Base-by-base conservation (phyloP, 257 asterid species). In the Rehmannia glutinosa region DNA sequence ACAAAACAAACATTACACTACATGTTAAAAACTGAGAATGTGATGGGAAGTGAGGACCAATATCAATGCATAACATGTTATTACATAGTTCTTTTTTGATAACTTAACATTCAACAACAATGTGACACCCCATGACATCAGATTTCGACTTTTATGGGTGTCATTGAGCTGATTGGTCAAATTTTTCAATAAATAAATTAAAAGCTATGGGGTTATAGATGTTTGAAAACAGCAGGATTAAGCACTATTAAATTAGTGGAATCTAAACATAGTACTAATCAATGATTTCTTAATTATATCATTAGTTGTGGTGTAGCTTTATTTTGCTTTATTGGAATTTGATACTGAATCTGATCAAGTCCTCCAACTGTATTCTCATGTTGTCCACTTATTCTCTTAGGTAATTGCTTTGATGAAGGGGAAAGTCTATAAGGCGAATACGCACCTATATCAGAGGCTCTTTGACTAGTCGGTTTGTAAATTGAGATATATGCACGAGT, bases 311-410 rank as follows among this genome's bases (percentile, higher is more conserved):
- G n/a, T 50, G 66, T 27, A 35, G 42, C 52, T 57, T 12, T 62
- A n/a, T 64, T 28, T 64, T 58, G 73, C 78, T 77, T 68, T 77
- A 69, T 68, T 59, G 75, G 61, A 63, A 67, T 72, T 67, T 46
- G 74, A 77, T 61, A 55, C 73, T 55, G 46, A 71, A 62, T 12
- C 52, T 73, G 64, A n/a, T n/a, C 62, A 57, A 69, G 16, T 64
- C 43, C 39, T 58, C 64, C 73, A 24, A 57, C 46, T 21, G 24
- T 21, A 56, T 3, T 16, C 71, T 66, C 66, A 66, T 76, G 75
- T 59, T 38, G 55, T 45, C 81, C 81, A 76, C 70, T 54, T 66
- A 19, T 6, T 30, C 2, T 49, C 28, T 47, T 45, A n/a, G n/a
- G n/a, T n/a, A n/a, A n/a, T n/a, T n/a, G n/a, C n/a, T n/a, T n/a